A percentile compares a stretch with the other conserved stretches of the same genome.
Evolutionary conservation across 768 basidiomycete genomes (phyloP).

Genomic region (Lepiota brunneoincarnata): DNA sequence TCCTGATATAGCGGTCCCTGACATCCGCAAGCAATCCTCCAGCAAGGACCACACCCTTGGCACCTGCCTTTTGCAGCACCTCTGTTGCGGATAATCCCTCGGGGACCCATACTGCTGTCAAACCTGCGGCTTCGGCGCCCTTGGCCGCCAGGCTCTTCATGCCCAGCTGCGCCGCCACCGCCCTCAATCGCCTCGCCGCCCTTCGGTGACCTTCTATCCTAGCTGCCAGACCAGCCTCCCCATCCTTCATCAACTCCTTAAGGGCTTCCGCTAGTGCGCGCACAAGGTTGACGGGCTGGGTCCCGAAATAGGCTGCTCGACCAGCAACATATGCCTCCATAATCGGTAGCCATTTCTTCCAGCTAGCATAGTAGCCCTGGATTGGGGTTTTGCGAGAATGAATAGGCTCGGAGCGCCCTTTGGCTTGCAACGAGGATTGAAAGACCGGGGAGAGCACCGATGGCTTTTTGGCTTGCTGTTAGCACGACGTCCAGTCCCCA

Average conservation of each 20-base stretch:
- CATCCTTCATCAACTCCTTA: slow-evolving; percentile 55
- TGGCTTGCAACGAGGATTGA: slow-evolving; percentile 75
- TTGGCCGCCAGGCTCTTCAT: slow-evolving; percentile 62
- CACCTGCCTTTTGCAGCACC: slow-evolving; percentile 61
- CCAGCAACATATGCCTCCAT: slow-evolving; percentile 84
- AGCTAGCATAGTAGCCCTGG: slow-evolving; percentile 70
- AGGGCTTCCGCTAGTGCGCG: slow-evolving; percentile 82
- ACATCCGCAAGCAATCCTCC: slow-evolving; percentile 78
- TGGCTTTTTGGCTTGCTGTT: slow-evolving; percentile 81
- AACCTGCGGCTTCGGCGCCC: slow-evolving; percentile 66
- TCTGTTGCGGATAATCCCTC: slow-evolving; percentile 65
- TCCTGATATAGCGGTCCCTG: slow-evolving; percentile 77
- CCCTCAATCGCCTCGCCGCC: slow-evolving; percentile 61
- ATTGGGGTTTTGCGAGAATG: slow-evolving; percentile 18
- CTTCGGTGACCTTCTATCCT: slow-evolving; percentile 70
- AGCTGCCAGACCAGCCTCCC: slow-evolving; percentile 58
- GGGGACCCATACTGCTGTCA: slow-evolving; percentile 87
- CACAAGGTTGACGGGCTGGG: slow-evolving; percentile 84
- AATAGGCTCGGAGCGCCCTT: slow-evolving; percentile 50
- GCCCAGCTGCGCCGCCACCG: slow-evolving; percentile 58
- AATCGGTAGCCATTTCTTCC: slow-evolving; percentile 86
- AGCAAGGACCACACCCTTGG: slow-evolving; percentile 72
- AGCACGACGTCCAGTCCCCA: slow-evolving; percentile 87
- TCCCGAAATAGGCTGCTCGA: slow-evolving; percentile 81
- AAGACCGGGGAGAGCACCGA: slow-evolving; percentile 84